Percentiles rank a stretch among this genome's conserved stretches.
Evolutionary conservation across 192 early-diverging fungal species (phyloP).

Genomic region (Paraglomus brasilianum): DNA sequence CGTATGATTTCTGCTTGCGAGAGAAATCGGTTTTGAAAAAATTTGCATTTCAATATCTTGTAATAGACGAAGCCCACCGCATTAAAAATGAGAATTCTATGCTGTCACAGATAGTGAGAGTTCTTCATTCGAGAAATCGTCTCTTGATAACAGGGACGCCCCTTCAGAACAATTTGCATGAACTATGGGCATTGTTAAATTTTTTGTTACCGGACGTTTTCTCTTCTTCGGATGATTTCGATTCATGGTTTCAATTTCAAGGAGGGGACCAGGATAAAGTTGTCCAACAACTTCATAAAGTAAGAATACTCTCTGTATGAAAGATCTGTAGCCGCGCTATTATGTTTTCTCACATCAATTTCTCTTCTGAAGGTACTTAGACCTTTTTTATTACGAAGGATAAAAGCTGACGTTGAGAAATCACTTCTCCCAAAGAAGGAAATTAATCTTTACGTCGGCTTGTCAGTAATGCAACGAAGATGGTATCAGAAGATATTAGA

Average conservation of each 20-base stretch:
- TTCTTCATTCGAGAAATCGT: constrained; percentile 83
- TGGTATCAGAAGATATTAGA: constrained; percentile 96
- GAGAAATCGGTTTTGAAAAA: constrained; percentile 85
- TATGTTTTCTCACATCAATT: constrained; percentile 20
- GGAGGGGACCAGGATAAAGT: constrained; percentile 72
- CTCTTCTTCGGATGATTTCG: constrained; percentile 90
- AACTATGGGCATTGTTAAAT: constrained; percentile 98
- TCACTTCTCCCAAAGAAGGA: constrained; percentile 93
- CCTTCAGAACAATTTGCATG: constrained; percentile 96
- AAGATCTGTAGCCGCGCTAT: not conserved
- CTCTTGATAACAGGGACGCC: constrained; percentile 95
- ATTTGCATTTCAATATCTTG: constrained; percentile 87
- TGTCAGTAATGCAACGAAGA: constrained; percentile 92
- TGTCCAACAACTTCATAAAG: constrained; percentile 60
- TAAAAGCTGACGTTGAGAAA: constrained; percentile 97
- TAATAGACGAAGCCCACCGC: constrained; percentile 96
- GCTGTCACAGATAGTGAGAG: constrained; percentile 91
- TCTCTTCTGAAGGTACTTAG: constrained; percentile 54
- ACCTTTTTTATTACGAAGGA: constrained; percentile 84
- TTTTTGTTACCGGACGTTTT: constrained; percentile 98
- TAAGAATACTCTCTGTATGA: constrained; percentile 16
- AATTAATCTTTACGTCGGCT: constrained; percentile 87
- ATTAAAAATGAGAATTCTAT: constrained; percentile 99
- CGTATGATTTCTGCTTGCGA: constrained; percentile 93
- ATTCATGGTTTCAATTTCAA: constrained; percentile 85